A percentile compares a stretch with the other conserved stretches of the same genome.
Evolutionary conservation across 148 eudicot genomes (phyloP).

Genomic region (Chenopodium suecicum): DNA sequence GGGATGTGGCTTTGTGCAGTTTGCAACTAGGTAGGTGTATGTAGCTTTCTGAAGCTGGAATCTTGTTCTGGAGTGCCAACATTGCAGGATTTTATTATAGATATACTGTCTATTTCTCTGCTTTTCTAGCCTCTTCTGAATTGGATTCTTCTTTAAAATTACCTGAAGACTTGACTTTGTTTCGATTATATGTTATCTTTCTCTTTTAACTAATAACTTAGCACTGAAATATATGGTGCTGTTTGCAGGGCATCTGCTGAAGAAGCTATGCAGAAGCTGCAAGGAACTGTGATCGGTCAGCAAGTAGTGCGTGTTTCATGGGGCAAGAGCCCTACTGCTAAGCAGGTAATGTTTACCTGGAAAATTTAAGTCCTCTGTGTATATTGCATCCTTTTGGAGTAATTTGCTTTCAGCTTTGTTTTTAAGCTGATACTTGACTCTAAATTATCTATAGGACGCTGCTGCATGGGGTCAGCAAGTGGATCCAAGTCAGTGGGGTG

Average conservation of each 20-base stretch:
- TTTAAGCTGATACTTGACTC: conserved; percentile 5
- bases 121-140: neutral
- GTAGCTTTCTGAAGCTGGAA: neutral
- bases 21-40: conserved; percentile 60
- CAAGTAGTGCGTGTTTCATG: conserved; percentile 90
- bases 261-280: conserved; percentile 89
- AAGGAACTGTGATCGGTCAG: conserved; percentile 76
- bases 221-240: neutral
- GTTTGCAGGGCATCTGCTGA: conserved; percentile 78
- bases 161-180: neutral
- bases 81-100: neutral
- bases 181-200: neutral
- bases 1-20: conserved; percentile 98
- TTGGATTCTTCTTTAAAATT: neutral
- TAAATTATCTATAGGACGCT: conserved; percentile 49
- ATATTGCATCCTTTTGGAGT: neutral
- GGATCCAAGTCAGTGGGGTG: conserved; percentile 85
- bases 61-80: neutral
- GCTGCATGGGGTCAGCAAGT: conserved; percentile 78
- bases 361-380: neutral
- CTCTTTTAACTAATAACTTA: neutral
- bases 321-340: conserved; percentile 81
- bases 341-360: conserved; percentile 52
- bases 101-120: neutral
- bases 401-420: neutral